These are phyloP conservation scores for Bertia moriformis DNA, from an alignment of 2,329 filamentous ascomycete genomes.

Conservation along the genomic window DNA sequence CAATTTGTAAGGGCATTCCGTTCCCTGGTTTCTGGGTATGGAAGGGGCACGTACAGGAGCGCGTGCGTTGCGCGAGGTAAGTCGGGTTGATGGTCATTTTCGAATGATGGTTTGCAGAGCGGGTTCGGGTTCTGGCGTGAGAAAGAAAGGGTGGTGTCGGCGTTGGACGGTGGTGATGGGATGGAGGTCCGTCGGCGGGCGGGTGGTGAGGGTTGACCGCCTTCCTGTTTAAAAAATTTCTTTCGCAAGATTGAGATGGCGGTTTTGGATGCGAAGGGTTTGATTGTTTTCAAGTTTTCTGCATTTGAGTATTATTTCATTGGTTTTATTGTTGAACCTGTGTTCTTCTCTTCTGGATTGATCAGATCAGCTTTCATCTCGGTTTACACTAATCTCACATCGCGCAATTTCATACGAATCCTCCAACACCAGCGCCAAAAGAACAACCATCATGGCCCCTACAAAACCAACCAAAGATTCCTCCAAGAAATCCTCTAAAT, in stretches of 20 bases:
- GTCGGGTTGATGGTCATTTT: constrained; percentile 1
- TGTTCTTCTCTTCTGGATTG: background rate
- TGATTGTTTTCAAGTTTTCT: background rate
- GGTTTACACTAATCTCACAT: too few species aligned
- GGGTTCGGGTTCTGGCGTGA: background rate
- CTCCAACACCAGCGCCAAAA: too few species aligned
- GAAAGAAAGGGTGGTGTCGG: background rate
- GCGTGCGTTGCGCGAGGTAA: constrained; percentile 1
- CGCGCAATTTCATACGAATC: too few species aligned
- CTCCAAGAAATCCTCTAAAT: background rate
- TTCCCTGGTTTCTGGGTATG: constrained; percentile 4
- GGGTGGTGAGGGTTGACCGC: too few species aligned
- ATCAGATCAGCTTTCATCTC: background rate
- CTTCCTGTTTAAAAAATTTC: constrained; percentile 1
- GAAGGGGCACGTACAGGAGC: constrained; percentile 22
- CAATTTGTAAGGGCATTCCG: constrained; percentile 1
- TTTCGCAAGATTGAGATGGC: too few species aligned
- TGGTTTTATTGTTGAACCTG: too few species aligned
- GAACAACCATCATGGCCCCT: background rate
- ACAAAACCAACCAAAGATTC: background rate
- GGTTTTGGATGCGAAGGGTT: background rate
- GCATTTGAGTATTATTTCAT: too few species aligned
- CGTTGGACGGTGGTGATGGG: background rate
- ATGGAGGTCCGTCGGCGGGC: background rate
- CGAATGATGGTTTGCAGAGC: background rate